Evolutionary conservation across 1,139 yeast genomes (phyloP).

Genomic region (Debaryomyces udenii): DNA sequence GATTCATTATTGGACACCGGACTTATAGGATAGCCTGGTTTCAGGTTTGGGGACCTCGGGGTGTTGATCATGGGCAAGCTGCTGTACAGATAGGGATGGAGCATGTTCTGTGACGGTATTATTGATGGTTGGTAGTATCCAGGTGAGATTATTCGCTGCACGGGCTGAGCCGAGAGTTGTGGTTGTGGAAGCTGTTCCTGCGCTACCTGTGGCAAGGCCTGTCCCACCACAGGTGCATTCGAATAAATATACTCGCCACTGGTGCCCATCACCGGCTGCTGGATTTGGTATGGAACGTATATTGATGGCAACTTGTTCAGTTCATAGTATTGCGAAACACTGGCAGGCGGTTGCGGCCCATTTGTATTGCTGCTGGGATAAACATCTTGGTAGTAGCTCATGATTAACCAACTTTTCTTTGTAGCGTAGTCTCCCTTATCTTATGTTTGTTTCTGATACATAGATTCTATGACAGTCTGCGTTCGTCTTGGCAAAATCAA

Average conservation of each 20-base stretch:
- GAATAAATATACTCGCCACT: constrained; percentile 1
- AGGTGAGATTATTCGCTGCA: constrained; percentile 6
- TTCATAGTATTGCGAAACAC: constrained; percentile 2
- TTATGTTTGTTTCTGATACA: neutral
- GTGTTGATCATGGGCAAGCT: neutral
- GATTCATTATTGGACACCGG: constrained; percentile 2
- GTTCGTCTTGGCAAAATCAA: neutral
- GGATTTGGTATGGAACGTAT: constrained; percentile 5
- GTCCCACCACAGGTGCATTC: constrained; percentile 1
- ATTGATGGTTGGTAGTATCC: constrained; percentile 5
- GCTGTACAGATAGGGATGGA: constrained; percentile 6
- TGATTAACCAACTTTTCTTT: constrained; percentile 1
- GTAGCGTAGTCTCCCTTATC: neutral
- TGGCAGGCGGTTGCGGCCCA: constrained; percentile 1
- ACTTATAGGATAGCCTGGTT: constrained; percentile 4
- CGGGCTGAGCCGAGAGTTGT: neutral
- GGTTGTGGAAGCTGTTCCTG: constrained; percentile 1
- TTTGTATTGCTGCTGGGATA: neutral
- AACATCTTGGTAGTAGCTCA: constrained; percentile 4
- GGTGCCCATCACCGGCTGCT: constrained; percentile 1
- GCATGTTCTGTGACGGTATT: constrained; percentile 4
- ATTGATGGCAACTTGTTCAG: constrained; percentile 6
- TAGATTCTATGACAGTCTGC: neutral
- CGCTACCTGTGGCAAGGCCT: neutral
- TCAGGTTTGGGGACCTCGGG: constrained; percentile 1